Percentiles rank a stretch among this genome's conserved stretches.
These are phyloP conservation scores for Podila epigama DNA, from an alignment of 192 early-diverging fungal genomes.

Conservation along the genomic window DNA sequence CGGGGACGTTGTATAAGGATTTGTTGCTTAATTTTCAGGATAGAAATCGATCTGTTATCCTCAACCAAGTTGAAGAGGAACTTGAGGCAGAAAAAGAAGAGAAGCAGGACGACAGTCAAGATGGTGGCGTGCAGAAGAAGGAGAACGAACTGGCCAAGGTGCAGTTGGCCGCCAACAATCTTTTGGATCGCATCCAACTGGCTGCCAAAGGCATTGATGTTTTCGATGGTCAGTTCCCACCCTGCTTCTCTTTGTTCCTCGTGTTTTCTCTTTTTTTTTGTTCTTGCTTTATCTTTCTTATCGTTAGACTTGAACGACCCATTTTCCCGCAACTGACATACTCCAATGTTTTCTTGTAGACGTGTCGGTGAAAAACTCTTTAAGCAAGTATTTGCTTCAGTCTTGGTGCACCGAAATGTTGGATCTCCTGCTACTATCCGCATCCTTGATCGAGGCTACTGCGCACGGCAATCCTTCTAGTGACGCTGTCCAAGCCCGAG, in stretches of 20 bases:
- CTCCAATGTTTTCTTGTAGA: background rate
- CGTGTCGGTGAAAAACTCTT: slow-evolving; percentile 19
- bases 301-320: too few species aligned
- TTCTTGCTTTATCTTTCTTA: too few species aligned
- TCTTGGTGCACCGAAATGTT: slow-evolving; percentile 23
- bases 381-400: slow-evolving; percentile 44
- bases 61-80: slow-evolving; percentile 16
- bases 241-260: background rate
- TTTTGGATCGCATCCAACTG: slow-evolving; percentile 22
- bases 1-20: slow-evolving; percentile 17
- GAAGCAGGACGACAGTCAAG: background rate
- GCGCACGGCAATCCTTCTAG: background rate
- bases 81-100: background rate
- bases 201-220: slow-evolving; percentile 20
- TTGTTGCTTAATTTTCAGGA: slow-evolving; percentile 30
- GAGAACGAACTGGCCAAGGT: background rate
- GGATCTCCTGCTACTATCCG: background rate
- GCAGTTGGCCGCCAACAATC: background rate
- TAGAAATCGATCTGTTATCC: slow-evolving; percentile 27
- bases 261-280: too few species aligned
- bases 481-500: background rate
- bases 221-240: slow-evolving; percentile 29
- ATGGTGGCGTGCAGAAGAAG: background rate
- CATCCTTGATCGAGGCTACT: background rate
- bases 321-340: too few species aligned